These are phyloP conservation scores for maize (Zea mays) DNA, from an alignment of 176 grass and related monocot species.

Conservation along the genomic window Zm-B73-REFERENCE-NAM-5.0 NC_050102.1:109547501-109548000, in stretches of 20 bases:
- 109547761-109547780: background rate
- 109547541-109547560: constrained; percentile 80
- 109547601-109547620: constrained; percentile 91
- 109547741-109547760: background rate
- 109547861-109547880: constrained; percentile 52
- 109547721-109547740: background rate
- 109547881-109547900: constrained; percentile 63
- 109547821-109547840: constrained; percentile 78
- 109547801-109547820: constrained; percentile 83
- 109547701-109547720: background rate
- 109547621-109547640: constrained; percentile 89
- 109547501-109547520: background rate
- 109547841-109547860: constrained; percentile 86
- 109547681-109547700: constrained; percentile 86
- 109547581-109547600: constrained; percentile 92
- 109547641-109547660: constrained; percentile 83
- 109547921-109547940: constrained; percentile 67
- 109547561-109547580: constrained; percentile 91
- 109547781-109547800: constrained; percentile 86
- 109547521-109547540: constrained; percentile 49
- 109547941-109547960: constrained; percentile 82
- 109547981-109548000: constrained; percentile 82
- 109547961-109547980: constrained; percentile 76
- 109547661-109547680: constrained; percentile 84
- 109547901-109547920: constrained; percentile 85